Percentiles rank a stretch among this genome's conserved stretches.
These are phyloP conservation scores for Cryptococcus sp. DNA, from an alignment of 1,284 basidiomycete species.

Conservation along the genomic window DNA sequence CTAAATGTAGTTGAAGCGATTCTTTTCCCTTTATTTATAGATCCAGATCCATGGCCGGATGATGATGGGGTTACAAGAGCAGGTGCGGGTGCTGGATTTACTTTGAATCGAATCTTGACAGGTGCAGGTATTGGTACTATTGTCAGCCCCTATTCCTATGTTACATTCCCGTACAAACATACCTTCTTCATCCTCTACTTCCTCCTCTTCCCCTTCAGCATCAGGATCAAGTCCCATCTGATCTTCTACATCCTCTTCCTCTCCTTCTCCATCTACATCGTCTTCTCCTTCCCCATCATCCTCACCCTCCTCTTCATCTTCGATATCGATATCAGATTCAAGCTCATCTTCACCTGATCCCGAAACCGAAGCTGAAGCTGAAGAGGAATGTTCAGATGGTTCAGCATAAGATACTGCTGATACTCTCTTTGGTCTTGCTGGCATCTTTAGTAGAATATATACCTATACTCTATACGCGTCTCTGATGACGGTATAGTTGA, in stretches of 20 bases:
- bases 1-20: not conserved
- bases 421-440: no score
- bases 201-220: conserved; percentile 1
- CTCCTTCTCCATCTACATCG: conserved; percentile 7
- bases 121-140: not conserved
- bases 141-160: no score
- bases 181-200: conserved; percentile 1
- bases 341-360: not conserved
- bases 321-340: conserved; percentile 6
- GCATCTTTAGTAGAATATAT: no score
- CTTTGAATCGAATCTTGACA: conserved; percentile 4
- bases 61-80: no score
- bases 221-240: conserved; percentile 4
- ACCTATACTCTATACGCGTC: no score
- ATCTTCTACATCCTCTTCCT: conserved; percentile 7
- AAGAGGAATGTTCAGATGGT: no score
- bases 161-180: no score
- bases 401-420: no score
- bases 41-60: no score
- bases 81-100: not conserved
- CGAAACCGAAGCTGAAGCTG: not conserved
- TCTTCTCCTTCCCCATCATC: conserved; percentile 3
- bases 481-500: not conserved
- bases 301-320: conserved; percentile 6
- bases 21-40: no score